Percentiles rank a stretch among this genome's conserved stretches.
phyloP scores from a whole-genome alignment of 257 asterid species.

The Datura wrightii region DNA sequence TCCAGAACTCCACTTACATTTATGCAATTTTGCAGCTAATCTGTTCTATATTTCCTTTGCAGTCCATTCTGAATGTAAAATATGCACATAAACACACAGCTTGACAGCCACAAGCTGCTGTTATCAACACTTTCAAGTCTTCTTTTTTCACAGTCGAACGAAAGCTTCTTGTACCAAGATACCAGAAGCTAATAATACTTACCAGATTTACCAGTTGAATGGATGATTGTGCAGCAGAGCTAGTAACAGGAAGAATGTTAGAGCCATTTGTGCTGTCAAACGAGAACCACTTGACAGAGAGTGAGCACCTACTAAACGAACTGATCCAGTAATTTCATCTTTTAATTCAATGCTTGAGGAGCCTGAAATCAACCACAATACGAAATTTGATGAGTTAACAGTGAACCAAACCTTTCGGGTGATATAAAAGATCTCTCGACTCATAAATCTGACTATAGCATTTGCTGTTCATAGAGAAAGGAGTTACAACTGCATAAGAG shows the following conservation, averaged over 20 bases:
- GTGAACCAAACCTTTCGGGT: not conserved
- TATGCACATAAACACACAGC: not conserved
- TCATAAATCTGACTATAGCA: not conserved
- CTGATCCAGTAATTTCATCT: conserved; percentile 95
- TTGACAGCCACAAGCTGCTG: not conserved
- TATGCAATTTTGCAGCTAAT: not conserved
- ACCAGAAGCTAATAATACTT: conserved; percentile 19
- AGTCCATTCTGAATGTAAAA: not conserved
- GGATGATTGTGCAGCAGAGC: conserved; percentile 51
- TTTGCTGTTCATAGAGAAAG: not conserved
- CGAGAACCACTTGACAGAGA: conserved; percentile 52
- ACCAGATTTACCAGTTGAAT: conserved; percentile 34
- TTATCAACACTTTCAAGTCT: not conserved
- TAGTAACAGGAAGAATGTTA: conserved; percentile 47
- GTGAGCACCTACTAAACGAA: conserved; percentile 97
- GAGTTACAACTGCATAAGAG: not conserved
- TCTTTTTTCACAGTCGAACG: not conserved
- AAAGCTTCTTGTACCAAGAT: not conserved
- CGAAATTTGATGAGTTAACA: not conserved
- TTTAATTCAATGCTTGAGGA: conserved; percentile 86
- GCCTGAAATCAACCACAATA: conserved; percentile 56
- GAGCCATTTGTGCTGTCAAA: conserved; percentile 34
- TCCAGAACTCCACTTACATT: not conserved
- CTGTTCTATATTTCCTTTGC: conserved; percentile 23
- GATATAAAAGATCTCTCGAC: not conserved